Conservation (phyloP, 495 filamentous ascomycete genomes). For the Pseudomonodictys pantanalensis region DNA sequence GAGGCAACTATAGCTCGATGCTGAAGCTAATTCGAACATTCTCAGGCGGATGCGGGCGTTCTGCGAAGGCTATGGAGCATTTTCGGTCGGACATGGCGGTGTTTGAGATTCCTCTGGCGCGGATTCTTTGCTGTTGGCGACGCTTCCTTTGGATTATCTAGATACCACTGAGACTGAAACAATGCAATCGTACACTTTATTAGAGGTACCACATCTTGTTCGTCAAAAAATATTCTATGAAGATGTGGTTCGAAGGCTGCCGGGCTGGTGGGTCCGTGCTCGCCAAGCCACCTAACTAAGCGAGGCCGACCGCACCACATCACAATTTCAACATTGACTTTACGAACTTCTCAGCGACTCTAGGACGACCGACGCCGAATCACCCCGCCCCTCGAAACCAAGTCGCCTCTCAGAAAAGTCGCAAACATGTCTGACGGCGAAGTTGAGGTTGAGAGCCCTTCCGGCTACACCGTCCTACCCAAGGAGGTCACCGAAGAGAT, state of each 20-base stretch:
- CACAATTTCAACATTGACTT: constrained; percentile 11
- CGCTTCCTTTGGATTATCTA: no score
- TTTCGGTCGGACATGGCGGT: no score
- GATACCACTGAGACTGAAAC: no score
- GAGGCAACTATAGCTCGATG: no score
- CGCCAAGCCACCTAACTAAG: constrained; percentile 11
- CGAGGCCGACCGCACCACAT: not conserved
- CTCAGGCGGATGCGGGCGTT: no score
- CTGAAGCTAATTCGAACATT: no score
- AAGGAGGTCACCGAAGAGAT: constrained; percentile 90
- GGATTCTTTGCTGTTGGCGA: no score
- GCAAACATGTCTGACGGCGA: constrained; percentile 81
- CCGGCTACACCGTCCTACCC: constrained; percentile 77
- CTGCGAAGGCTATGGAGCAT: no score
- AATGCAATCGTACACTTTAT: no score
- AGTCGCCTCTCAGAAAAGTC: constrained; percentile 24
- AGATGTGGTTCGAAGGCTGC: not conserved
- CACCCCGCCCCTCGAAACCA: constrained; percentile 6
- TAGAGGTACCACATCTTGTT: no score
- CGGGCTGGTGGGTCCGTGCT: not conserved
- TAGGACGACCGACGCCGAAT: constrained; percentile 11
- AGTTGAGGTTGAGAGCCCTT: constrained; percentile 80
- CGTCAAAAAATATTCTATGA: no score
- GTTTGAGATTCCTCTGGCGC: no score
- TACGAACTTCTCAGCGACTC: constrained; percentile 12